Percentiles rank a stretch among this genome's conserved stretches.
Evolutionary conservation across 805 yeast species (phyloP).

Genomic region (Candida rishiriensis): DNA sequence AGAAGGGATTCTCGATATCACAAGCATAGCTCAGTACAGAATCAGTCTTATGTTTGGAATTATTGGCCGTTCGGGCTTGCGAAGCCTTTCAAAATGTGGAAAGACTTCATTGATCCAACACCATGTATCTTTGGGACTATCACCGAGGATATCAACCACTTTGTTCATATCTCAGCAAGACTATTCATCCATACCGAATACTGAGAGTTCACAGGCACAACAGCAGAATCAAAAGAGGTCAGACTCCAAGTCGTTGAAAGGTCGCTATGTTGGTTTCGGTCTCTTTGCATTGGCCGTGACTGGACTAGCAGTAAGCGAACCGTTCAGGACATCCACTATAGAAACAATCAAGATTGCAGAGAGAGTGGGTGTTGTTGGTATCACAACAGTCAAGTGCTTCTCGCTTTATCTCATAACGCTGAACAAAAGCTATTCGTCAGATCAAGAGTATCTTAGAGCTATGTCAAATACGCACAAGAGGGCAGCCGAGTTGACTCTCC

Average conservation of each 20-base stretch:
- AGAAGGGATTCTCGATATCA: too few species aligned
- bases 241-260: constrained; percentile 1
- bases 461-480: constrained; percentile 61
- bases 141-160: too few species aligned
- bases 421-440: constrained; percentile 32
- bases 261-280: constrained; percentile 21
- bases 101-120: too few species aligned
- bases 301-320: constrained; percentile 28
- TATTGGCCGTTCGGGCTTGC: too few species aligned
- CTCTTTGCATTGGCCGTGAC: constrained; percentile 7
- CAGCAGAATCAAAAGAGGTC: neutral
- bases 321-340: constrained; percentile 29
- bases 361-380: constrained; percentile 58
- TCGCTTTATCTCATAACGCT: constrained; percentile 59
- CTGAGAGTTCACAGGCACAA: too few species aligned
- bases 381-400: constrained; percentile 73
- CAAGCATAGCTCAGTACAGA: too few species aligned
- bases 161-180: too few species aligned
- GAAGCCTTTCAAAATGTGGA: too few species aligned
- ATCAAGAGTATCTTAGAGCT: constrained; percentile 47
- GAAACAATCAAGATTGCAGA: constrained; percentile 36
- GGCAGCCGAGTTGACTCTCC: constrained; percentile 75
- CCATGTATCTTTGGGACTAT: too few species aligned
- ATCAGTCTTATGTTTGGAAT: too few species aligned
- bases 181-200: too few species aligned